phyloP scores from a whole-genome alignment of 441 rosid genomes.

The Melastoma candidum region DNA sequence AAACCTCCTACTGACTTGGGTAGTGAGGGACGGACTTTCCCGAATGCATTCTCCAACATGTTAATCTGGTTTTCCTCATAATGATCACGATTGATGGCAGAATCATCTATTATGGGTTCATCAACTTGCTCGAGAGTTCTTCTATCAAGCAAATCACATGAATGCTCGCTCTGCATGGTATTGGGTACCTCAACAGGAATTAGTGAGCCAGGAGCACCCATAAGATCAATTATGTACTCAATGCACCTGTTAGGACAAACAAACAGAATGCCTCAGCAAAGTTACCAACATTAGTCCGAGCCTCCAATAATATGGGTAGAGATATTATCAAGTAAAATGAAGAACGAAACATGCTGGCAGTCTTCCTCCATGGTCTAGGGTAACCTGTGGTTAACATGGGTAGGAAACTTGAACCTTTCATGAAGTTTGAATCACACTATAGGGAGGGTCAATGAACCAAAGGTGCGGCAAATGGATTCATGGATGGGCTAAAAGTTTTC shows the following conservation, averaged over 20 bases:
- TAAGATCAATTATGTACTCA: constrained; percentile 92
- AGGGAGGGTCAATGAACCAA: too few relatives aligned
- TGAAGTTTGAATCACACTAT: too few relatives aligned
- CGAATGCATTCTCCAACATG: constrained; percentile 57
- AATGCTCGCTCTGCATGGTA: constrained; percentile 30
- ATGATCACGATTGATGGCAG: constrained; percentile 22
- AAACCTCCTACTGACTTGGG: constrained; percentile 31
- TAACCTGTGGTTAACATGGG: too few relatives aligned
- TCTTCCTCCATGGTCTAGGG: too few relatives aligned
- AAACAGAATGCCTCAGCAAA: constrained; percentile 14
- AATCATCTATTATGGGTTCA: constrained; percentile 18
- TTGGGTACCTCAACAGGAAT: constrained; percentile 90
- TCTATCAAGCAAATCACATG: constrained; percentile 32
- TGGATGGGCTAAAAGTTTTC: too few relatives aligned
- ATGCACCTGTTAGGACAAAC: constrained; percentile 38
- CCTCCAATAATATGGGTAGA: too few relatives aligned
- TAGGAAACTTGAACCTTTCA: too few relatives aligned
- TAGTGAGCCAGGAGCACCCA: constrained; percentile 98
- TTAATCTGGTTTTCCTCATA: constrained; percentile 44
- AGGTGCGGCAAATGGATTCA: too few relatives aligned
- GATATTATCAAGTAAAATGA: too few relatives aligned
- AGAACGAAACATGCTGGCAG: neutral
- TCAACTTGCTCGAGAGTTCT: constrained; percentile 24
- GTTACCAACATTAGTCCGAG: constrained; percentile 1
- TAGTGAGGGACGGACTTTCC: constrained; percentile 46